Evolutionary conservation across 768 basidiomycete genomes (phyloP).

Genomic region (Lactifluus pinguis): DNA sequence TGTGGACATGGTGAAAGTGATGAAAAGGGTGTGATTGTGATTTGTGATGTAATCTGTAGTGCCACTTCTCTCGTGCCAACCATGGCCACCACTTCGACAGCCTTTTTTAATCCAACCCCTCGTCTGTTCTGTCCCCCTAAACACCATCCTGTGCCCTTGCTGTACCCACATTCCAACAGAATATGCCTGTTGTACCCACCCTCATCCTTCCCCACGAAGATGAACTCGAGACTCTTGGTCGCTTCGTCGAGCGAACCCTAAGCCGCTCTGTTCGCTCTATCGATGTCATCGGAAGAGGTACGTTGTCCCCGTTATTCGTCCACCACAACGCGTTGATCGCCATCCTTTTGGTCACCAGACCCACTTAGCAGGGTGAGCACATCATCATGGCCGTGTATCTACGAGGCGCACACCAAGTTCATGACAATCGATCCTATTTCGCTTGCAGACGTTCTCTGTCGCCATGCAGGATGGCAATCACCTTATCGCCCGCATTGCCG

Average conservation of each 20-base stretch:
- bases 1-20: neutral
- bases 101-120: neutral
- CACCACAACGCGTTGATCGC: neutral
- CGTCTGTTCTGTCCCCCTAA: neutral
- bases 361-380: constrained; percentile 12
- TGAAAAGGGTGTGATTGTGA: neutral
- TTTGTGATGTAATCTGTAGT: too few relatives aligned
- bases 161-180: neutral
- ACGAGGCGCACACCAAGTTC: neutral
- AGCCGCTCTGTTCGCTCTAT: constrained; percentile 18
- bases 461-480: constrained; percentile 19
- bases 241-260: constrained; percentile 16
- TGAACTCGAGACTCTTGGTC: constrained; percentile 20
- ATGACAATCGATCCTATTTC: neutral
- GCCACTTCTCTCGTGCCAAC: neutral
- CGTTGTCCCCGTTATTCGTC: neutral
- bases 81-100: neutral
- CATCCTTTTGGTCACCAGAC: neutral
- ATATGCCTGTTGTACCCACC: constrained; percentile 8
- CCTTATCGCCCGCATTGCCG: constrained; percentile 19
- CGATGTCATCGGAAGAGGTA: constrained; percentile 23
- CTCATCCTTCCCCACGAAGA: constrained; percentile 10
- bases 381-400: neutral
- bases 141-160: neutral
- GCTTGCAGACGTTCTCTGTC: constrained; percentile 21